Base-by-base conservation (phyloP, 164 flowering plant species). In the Berberis vulgaris region DNA sequence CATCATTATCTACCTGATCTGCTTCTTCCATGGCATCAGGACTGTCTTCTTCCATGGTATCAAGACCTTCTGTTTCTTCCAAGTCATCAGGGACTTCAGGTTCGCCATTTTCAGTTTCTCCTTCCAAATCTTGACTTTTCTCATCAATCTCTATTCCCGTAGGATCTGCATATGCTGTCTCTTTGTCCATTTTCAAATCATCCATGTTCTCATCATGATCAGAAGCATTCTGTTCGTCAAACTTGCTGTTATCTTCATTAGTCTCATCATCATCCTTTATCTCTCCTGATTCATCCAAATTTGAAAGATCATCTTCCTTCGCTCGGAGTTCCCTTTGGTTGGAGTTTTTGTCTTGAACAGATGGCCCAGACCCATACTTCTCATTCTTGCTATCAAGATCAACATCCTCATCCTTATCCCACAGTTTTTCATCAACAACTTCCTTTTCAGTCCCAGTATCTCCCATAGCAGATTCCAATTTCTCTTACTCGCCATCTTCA, bases 401-500 rank as follows among this genome's bases (percentile, higher is more conserved):
- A 43, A 75, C 85, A 64, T 86, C 96, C 54, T 85, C 87, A 26
- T 86, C 75, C 62, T 78, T 74, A 69, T 88, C 70, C 84, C 85
- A 78, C 26, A 70, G 82, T 71, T 84, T 91, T 75, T 86, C 94
- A 77, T 85, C 90, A 62, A 79, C 80, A 11, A 73, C 74, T 67
- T 86, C 86, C 73, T 84, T 72, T 45, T 74, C 71, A 54, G 65
- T 81, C 61, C 93, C 91, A 59, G 80, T 71, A 52, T 85, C 73
- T 40, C 96, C 96, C 85, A 89, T 83, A 3, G 80, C 81, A 59
- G 83, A 75, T 2, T 87, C 96, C 64, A 85, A 59, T 64, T 87
- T 78, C 60, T 74, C 84, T 57, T 82, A 84, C 63, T 80, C 89
- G 57, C 44, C 63, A 45, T 70, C 79, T 12, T 84, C 77, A 44